A percentile compares a stretch with the other conserved stretches of the same genome.
These are phyloP conservation scores for Thuja plicata DNA, from an alignment of 83 land plant genomes.

Conservation along the genomic window DNA sequence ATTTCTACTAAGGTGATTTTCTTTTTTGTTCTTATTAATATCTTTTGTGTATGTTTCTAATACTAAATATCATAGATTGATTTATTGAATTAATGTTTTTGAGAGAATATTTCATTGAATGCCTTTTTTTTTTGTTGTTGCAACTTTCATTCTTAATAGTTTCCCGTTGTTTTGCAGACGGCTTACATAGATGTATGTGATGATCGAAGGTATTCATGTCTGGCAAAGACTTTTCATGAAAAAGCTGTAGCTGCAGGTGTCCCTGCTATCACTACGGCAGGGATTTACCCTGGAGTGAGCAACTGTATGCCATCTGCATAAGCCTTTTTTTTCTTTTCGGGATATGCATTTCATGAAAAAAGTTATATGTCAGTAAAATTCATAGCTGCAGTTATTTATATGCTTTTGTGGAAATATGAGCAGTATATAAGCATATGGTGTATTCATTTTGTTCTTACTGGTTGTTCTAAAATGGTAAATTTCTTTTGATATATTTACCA, in stretches of 20 bases:
- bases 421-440: neutral
- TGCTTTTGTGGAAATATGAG: neutral
- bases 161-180: slow-evolving; percentile 40
- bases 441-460: neutral
- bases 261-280: slow-evolving; percentile 86
- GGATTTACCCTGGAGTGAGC: slow-evolving; percentile 98
- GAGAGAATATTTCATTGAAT: neutral
- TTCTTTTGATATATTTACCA: neutral
- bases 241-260: slow-evolving; percentile 69
- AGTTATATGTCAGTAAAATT: neutral
- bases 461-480: neutral
- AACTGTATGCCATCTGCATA: slow-evolving; percentile 50
- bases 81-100: neutral
- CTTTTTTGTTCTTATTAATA: neutral
- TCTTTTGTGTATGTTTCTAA: neutral
- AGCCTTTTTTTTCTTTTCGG: neutral
- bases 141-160: neutral
- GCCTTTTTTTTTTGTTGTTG: neutral
- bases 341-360: neutral
- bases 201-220: slow-evolving; percentile 67
- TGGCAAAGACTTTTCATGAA: slow-evolving; percentile 66
- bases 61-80: neutral
- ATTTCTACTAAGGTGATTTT: slow-evolving; percentile 63
- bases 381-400: slow-evolving; percentile 2
- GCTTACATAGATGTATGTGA: slow-evolving; percentile 96